Conservation (phyloP, 768 basidiomycete genomes). For the Tricholoma matsutake region DNA sequence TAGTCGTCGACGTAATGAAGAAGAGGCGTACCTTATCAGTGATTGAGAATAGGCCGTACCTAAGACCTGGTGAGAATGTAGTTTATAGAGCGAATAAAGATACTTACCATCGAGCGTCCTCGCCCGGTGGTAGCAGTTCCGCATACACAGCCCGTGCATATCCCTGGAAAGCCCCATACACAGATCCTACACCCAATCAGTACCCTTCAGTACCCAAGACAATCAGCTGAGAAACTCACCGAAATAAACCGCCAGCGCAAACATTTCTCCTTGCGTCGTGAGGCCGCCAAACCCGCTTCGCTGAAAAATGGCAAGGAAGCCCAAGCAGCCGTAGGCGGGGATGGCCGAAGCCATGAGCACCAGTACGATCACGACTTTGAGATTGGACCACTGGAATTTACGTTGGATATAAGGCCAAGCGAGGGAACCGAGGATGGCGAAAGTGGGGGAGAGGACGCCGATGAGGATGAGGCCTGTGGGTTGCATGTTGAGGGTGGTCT, state of each 20-base stretch:
- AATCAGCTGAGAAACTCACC: conserved; percentile 39
- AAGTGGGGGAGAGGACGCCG: conserved; percentile 70
- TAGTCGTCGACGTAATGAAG: conserved; percentile 7
- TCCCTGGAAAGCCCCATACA: conserved; percentile 90
- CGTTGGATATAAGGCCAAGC: conserved; percentile 75
- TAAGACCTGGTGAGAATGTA: conserved; percentile 5
- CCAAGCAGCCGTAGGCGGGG: conserved; percentile 80
- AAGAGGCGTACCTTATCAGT: conserved; percentile 68
- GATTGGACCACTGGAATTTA: conserved; percentile 60
- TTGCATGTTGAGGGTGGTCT: conserved; percentile 81
- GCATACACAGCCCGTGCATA: conserved; percentile 87
- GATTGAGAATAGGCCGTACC: conserved; percentile 82
- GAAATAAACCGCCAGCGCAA: conserved; percentile 76
- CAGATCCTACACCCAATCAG: conserved; percentile 40
- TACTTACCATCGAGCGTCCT: conserved; percentile 83
- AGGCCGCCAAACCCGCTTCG: conserved; percentile 63
- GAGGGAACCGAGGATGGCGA: conserved; percentile 85
- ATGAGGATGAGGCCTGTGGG: conserved; percentile 76
- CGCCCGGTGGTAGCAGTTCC: conserved; percentile 80
- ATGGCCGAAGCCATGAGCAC: conserved; percentile 65
- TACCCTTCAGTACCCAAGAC: background rate
- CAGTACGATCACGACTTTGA: conserved; percentile 61
- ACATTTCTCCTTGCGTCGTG: conserved; percentile 83
- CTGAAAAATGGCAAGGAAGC: conserved; percentile 56
- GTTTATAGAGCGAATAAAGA: background rate